Conservation (phyloP, 257 asterid genomes). For the Fraxinus excelsior region DNA sequence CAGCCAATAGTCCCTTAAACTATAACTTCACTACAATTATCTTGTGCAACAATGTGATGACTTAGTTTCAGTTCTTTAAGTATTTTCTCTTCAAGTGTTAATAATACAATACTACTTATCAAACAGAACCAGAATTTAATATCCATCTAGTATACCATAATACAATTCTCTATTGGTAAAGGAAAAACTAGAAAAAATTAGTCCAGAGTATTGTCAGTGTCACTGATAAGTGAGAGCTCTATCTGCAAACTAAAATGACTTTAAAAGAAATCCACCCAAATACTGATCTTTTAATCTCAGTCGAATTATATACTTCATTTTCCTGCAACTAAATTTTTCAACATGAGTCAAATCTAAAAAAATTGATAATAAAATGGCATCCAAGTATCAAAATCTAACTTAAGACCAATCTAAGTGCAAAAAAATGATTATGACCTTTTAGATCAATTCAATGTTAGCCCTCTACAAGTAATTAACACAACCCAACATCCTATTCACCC, state of each 20-base stretch:
- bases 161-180: not conserved
- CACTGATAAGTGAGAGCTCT: too few relatives aligned
- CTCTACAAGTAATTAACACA: too few relatives aligned
- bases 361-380: not conserved
- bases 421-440: slow-evolving; percentile 4
- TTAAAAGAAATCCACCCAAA: not conserved
- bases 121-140: not conserved
- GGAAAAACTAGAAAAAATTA: too few relatives aligned
- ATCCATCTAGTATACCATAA: not conserved
- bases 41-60: too few relatives aligned
- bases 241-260: not conserved
- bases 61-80: too few relatives aligned
- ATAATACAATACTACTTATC: too few relatives aligned
- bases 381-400: not conserved
- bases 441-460: slow-evolving; percentile 12
- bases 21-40: too few relatives aligned
- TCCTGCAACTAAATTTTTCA: not conserved
- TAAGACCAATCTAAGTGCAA: slow-evolving; percentile 3
- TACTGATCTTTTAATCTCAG: not conserved
- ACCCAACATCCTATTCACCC: too few relatives aligned
- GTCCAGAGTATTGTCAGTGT: too few relatives aligned
- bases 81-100: too few relatives aligned
- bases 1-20: not conserved
- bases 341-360: not conserved
- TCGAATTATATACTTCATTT: not conserved